Percentiles rank a stretch among this genome's conserved stretches.
phyloP scores from a whole-genome alignment of 495 filamentous ascomycete genomes.

The Acidiella bohemica region DNA sequence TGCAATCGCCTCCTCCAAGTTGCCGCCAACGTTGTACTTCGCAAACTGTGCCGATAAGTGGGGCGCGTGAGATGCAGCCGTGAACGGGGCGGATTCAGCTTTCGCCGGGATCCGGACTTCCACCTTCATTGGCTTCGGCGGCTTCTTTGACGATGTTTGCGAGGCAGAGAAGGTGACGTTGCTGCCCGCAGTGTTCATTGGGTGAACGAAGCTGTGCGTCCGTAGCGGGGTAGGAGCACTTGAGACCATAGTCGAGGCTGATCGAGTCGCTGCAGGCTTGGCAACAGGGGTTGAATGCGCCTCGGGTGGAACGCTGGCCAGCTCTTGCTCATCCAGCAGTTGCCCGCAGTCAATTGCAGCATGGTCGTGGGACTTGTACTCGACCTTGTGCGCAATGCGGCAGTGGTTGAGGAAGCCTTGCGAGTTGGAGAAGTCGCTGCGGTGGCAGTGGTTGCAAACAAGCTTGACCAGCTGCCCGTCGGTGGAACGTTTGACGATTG shows the following conservation, averaged over 20 bases:
- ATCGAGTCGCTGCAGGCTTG: conserved; percentile 7
- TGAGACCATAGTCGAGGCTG: conserved; percentile 1
- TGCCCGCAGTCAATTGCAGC: conserved; percentile 82
- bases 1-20: conserved; percentile 47
- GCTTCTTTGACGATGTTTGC: background rate
- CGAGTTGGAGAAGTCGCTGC: conserved; percentile 83
- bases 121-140: background rate
- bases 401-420: conserved; percentile 99
- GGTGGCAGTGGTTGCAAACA: conserved; percentile 74
- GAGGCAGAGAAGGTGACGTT: background rate
- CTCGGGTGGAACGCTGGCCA: conserved; percentile 9
- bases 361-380: conserved; percentile 87
- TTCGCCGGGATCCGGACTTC: conserved; percentile 1
- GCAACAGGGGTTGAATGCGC: conserved; percentile 3
- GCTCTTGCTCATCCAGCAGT: conserved; percentile 45
- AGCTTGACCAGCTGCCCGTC: conserved; percentile 59
- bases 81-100: conserved; percentile 30
- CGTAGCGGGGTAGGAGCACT: conserved; percentile 9
- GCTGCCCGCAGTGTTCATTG: conserved; percentile 7
- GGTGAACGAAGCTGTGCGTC: conserved; percentile 10
- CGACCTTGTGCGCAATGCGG: conserved; percentile 80
- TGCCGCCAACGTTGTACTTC: conserved; percentile 48
- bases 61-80: conserved; percentile 55
- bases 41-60: conserved; percentile 58
- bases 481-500: conserved; percentile 46